phyloP scores from a whole-genome alignment of 2,329 filamentous ascomycete genomes.

The Helicocarpus griseus region DNA sequence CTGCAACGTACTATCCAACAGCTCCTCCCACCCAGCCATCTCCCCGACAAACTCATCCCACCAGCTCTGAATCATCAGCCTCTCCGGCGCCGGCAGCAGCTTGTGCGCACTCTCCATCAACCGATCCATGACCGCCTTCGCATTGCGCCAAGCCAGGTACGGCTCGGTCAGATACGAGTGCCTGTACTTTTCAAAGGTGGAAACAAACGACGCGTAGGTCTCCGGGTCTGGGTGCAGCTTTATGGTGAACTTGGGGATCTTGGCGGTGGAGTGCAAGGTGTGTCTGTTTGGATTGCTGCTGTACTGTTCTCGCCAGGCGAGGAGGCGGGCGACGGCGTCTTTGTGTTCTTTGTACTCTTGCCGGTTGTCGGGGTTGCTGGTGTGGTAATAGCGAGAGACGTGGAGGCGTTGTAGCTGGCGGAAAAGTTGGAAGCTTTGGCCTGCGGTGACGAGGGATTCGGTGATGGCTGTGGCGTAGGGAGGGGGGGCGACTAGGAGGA shows the following conservation, averaged over 20 bases:
- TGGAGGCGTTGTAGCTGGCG: constrained; percentile 12
- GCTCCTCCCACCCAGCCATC: constrained; percentile 21
- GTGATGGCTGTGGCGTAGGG: constrained; percentile 6
- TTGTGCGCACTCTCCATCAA: background rate
- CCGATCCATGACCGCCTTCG: background rate
- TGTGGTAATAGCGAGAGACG: constrained; percentile 15
- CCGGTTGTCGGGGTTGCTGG: constrained; percentile 16
- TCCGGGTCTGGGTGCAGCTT: constrained; percentile 16
- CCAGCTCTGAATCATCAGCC: constrained; percentile 17
- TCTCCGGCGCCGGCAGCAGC: constrained; percentile 3
- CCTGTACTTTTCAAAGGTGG: constrained; percentile 4
- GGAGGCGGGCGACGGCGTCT: constrained; percentile 19
- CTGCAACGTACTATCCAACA: constrained; percentile 11
- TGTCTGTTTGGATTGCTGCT: constrained; percentile 6
- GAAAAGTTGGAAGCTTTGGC: constrained; percentile 9
- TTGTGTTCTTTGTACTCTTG: constrained; percentile 10
- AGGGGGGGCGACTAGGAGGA: background rate
- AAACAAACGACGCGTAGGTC: constrained; percentile 14
- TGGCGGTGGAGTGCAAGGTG: constrained; percentile 8
- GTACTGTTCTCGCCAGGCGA: constrained; percentile 17
- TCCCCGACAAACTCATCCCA: constrained; percentile 17
- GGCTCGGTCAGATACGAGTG: constrained; percentile 8
- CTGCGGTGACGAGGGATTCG: constrained; percentile 13
- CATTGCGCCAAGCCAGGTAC: constrained; percentile 13
- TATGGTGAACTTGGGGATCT: constrained; percentile 19